A percentile compares a stretch with the other conserved stretches of the same genome.
phyloP scores from a whole-genome alignment of 192 early-diverging fungal species.

The Linnemannia schmuckeri region DNA sequence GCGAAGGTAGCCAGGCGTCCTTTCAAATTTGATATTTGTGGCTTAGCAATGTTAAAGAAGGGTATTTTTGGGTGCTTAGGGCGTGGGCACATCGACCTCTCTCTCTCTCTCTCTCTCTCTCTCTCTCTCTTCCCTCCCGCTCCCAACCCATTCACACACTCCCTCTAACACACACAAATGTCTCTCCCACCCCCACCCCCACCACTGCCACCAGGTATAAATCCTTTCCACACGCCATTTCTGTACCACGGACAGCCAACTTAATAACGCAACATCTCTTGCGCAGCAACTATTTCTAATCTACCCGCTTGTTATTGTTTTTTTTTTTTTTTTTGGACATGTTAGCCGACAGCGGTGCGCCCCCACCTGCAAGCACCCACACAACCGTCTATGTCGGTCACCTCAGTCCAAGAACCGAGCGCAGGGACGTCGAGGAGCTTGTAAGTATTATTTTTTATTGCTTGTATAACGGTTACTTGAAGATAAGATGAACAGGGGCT shows the following conservation, averaged over 20 bases:
- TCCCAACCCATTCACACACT: background rate
- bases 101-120: background rate
- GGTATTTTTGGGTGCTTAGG: too few relatives aligned
- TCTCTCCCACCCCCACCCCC: conserved; percentile 20
- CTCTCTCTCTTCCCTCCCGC: background rate
- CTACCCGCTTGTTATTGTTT: background rate
- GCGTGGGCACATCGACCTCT: too few relatives aligned
- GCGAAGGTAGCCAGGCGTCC: background rate
- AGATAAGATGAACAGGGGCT: background rate
- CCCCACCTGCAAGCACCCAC: conserved; percentile 33
- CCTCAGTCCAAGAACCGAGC: conserved; percentile 61
- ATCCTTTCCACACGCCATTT: background rate
- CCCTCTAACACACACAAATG: background rate
- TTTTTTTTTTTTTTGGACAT: background rate
- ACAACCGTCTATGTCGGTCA: conserved; percentile 65
- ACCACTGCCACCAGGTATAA: conserved; percentile 10
- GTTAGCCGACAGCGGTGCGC: background rate
- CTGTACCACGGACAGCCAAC: background rate
- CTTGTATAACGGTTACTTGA: background rate
- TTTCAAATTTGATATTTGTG: background rate
- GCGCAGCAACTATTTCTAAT: background rate
- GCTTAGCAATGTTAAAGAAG: background rate
- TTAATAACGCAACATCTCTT: background rate
- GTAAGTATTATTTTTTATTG: conserved; percentile 21
- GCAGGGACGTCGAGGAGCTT: conserved; percentile 67